A percentile compares a stretch with the other conserved stretches of the same genome.
These are phyloP conservation scores for Trichomonas vaginalis DNA, from an alignment of 208 protist species.

Conservation along the genomic window DNA sequence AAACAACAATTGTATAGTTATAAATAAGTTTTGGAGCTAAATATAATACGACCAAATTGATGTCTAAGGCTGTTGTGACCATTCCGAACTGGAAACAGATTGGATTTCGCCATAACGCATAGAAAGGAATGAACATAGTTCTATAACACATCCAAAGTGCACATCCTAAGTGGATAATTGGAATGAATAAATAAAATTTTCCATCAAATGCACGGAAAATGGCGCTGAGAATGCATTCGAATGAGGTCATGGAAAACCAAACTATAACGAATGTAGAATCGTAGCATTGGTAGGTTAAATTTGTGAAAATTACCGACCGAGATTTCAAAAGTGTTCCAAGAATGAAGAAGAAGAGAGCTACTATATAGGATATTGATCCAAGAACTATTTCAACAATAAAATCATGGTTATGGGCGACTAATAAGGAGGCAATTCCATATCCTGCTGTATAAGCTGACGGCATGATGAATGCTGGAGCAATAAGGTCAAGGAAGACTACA, in stretches of 20 bases:
- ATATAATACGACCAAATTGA: background rate
- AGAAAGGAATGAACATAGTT: background rate
- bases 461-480: too few relatives aligned
- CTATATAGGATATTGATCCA: too few relatives aligned
- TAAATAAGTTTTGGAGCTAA: background rate
- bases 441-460: too few relatives aligned
- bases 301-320: background rate
- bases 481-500: too few relatives aligned
- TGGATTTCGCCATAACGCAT: background rate
- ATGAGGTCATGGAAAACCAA: background rate
- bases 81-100: background rate
- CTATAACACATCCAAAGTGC: too few relatives aligned
- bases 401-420: too few relatives aligned
- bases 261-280: background rate
- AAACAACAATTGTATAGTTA: background rate
- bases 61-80: background rate
- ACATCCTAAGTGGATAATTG: background rate
- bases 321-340: background rate
- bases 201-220: background rate
- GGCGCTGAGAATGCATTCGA: background rate
- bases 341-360: too few relatives aligned
- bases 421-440: too few relatives aligned
- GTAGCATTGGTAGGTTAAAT: background rate
- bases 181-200: background rate
- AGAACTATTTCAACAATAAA: too few relatives aligned